A percentile compares a stretch with the other conserved stretches of the same genome.
Evolutionary conservation across 2,329 filamentous ascomycete species (phyloP).

Genomic region (Blastomyces parvus): DNA sequence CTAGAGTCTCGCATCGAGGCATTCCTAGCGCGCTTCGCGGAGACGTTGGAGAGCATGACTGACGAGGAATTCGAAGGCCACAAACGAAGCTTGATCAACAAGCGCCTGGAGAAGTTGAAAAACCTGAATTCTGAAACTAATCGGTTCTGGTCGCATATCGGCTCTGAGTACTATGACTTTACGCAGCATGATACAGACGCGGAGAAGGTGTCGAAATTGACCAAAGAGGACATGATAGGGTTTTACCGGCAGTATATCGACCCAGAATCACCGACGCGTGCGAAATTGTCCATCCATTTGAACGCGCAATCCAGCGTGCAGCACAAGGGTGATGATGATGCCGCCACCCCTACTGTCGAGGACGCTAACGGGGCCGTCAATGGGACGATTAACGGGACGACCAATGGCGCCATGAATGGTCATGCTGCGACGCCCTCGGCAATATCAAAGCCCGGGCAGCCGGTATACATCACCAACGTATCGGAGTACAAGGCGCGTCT

Average conservation of each 20-base stretch:
- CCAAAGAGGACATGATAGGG: conserved; percentile 66
- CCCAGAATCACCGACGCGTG: conserved; percentile 60
- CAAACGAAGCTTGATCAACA: conserved; percentile 80
- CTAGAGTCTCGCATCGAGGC: conserved; percentile 79
- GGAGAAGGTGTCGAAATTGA: conserved; percentile 60
- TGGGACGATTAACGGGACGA: conserved; percentile 28
- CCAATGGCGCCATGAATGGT: conserved; percentile 27
- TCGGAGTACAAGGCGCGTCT: conserved; percentile 70
- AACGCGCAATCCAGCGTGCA: conserved; percentile 58
- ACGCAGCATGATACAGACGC: conserved; percentile 72
- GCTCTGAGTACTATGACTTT: conserved; percentile 82
- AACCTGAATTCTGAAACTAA: conserved; percentile 78
- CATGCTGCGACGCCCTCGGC: conserved; percentile 20
- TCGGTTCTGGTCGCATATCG: conserved; percentile 77
- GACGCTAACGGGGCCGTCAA: conserved; percentile 17
- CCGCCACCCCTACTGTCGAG: neutral
- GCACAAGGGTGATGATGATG: conserved; percentile 20
- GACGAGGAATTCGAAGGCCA: conserved; percentile 80
- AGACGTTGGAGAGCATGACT: conserved; percentile 63
- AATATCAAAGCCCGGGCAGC: conserved; percentile 31
- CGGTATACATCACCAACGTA: conserved; percentile 64
- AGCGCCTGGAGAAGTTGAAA: conserved; percentile 81
- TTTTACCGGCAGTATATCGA: conserved; percentile 72
- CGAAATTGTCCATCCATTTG: conserved; percentile 79
- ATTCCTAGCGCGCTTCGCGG: conserved; percentile 62